Conservation (phyloP, 164 flowering plant species). For the Hamamelis virginiana region DNA sequence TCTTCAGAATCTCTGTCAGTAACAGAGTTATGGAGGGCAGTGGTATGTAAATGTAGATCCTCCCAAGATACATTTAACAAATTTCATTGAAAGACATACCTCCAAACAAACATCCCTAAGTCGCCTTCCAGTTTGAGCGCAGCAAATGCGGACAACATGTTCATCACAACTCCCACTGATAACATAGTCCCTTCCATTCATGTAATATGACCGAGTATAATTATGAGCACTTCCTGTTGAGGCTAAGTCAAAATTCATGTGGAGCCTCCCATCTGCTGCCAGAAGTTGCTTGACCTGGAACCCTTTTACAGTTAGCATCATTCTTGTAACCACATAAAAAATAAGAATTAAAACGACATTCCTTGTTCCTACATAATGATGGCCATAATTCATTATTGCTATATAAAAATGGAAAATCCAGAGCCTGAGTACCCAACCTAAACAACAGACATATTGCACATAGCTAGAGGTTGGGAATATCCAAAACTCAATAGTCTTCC, state of each 20-base stretch:
- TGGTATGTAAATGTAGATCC: background rate
- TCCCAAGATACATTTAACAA: background rate
- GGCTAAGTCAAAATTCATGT: constrained; percentile 51
- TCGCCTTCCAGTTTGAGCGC: constrained; percentile 67
- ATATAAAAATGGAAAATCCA: background rate
- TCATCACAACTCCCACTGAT: constrained; percentile 69
- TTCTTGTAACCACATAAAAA: background rate
- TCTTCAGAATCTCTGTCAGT: background rate
- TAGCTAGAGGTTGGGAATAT: background rate
- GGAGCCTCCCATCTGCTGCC: constrained; percentile 58
- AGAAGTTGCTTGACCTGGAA: constrained; percentile 59
- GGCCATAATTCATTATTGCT: background rate
- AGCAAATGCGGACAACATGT: constrained; percentile 51
- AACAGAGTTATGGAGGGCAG: background rate
- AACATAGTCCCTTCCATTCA: constrained; percentile 64
- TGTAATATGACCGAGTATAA: constrained; percentile 62
- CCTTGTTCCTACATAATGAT: background rate
- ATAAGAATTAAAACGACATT: no score
- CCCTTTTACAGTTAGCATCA: background rate
- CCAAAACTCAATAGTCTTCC: background rate
- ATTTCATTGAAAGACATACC: constrained; percentile 28
- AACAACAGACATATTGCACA: background rate
- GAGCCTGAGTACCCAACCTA: background rate
- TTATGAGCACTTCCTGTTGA: constrained; percentile 58
- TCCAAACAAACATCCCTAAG: constrained; percentile 54